Conservation (phyloP, 345 rosid genomes). For the Theobroma cacao region DNA sequence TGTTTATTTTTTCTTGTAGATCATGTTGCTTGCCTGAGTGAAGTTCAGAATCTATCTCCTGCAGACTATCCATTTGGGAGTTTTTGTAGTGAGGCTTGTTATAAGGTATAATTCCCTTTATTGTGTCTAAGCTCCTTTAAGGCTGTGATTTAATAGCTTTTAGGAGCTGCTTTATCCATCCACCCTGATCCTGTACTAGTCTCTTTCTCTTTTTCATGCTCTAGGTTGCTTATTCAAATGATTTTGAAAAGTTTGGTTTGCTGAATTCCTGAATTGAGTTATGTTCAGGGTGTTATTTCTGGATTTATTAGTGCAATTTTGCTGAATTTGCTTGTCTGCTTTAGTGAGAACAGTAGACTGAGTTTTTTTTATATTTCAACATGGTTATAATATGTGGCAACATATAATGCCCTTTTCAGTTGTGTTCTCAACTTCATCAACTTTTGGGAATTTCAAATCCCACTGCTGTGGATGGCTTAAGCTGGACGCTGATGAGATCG, state of each 20-base stretch:
- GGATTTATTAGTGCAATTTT: background rate
- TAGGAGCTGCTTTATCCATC: background rate
- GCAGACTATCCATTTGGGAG: conserved; percentile 19
- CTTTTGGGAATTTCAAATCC: conserved; percentile 53
- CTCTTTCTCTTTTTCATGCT: conserved; percentile 5
- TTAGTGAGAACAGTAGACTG: background rate
- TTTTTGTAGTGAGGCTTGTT: conserved; percentile 49
- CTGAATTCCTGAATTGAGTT: background rate
- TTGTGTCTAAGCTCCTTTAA: background rate
- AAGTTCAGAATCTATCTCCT: conserved; percentile 9
- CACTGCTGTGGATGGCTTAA: conserved; percentile 44
- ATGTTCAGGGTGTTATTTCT: background rate
- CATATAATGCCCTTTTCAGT: conserved; percentile 16
- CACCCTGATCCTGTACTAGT: background rate
- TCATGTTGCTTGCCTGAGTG: conserved; percentile 42
- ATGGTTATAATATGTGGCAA: background rate
- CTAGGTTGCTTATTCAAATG: conserved; percentile 7
- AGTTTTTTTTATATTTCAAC: background rate
- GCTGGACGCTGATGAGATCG: conserved; percentile 50
- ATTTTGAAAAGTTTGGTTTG: background rate
- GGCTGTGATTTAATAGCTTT: conserved; percentile 20
- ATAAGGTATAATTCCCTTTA: conserved; percentile 30
- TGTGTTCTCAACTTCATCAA: conserved; percentile 34
- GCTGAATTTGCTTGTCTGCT: conserved; percentile 2
- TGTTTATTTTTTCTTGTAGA: conserved; percentile 27